A percentile compares a stretch with the other conserved stretches of the same genome.
Conservation (phyloP, 2,329 filamentous ascomycete species). For the Clonostachys rosea region DNA sequence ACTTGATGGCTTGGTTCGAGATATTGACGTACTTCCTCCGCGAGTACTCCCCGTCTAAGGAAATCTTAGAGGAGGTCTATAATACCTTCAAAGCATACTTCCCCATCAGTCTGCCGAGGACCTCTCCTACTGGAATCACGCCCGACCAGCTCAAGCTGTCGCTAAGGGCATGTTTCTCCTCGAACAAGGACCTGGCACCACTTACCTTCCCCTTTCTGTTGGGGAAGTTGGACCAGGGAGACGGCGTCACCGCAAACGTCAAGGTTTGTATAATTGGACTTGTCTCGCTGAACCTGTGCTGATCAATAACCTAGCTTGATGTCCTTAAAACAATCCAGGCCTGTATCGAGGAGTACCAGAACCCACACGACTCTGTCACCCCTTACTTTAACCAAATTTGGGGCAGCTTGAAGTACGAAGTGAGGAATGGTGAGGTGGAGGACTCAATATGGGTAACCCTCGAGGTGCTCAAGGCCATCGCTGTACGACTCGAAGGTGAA, state of each 20-base stretch:
- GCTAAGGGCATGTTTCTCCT: constrained; percentile 48
- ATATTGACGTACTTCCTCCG: constrained; percentile 39
- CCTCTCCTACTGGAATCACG: constrained; percentile 46
- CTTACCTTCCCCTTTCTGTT: constrained; percentile 48
- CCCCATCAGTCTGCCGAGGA: constrained; percentile 50
- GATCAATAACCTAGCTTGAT: constrained; percentile 33
- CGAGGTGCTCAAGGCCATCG: constrained; percentile 45
- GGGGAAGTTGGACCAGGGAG: constrained; percentile 53
- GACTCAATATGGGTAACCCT: constrained; percentile 53
- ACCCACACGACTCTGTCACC: constrained; percentile 37
- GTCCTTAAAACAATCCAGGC: constrained; percentile 51
- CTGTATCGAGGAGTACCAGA: constrained; percentile 43
- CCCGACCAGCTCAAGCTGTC: constrained; percentile 51
- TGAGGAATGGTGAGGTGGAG: constrained; percentile 54
- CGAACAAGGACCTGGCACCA: constrained; percentile 37
- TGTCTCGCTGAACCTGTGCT: constrained; percentile 2
- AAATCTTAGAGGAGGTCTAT: constrained; percentile 45
- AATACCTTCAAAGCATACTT: constrained; percentile 55
- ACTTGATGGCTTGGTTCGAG: constrained; percentile 53
- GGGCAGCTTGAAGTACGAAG: constrained; percentile 59
- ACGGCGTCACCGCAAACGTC: constrained; percentile 52
- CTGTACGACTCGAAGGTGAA: constrained; percentile 36
- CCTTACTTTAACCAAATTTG: constrained; percentile 48
- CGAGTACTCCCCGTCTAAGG: constrained; percentile 36
- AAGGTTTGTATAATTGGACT: constrained; percentile 30